phyloP scores from a whole-genome alignment of 306 rosid genomes.

The Dalbergia cochinchinensis region DNA sequence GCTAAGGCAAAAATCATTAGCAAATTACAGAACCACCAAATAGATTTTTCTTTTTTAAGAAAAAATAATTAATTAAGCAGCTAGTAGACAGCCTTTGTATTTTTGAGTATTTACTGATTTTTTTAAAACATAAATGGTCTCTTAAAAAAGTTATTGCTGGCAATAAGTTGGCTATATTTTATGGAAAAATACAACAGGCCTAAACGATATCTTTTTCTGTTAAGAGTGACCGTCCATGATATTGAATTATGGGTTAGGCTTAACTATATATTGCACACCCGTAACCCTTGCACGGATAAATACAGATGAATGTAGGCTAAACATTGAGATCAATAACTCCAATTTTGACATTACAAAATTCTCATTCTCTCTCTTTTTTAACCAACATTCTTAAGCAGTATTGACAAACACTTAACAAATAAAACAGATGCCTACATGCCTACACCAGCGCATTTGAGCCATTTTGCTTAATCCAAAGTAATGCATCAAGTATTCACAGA shows the following conservation, averaged over 20 bases:
- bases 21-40: conserved; percentile 28
- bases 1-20: conserved; percentile 24
- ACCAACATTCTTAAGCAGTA: conserved; percentile 14
- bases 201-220: not conserved
- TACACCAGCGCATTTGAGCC: conserved; percentile 5
- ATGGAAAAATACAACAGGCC: conserved; percentile 1
- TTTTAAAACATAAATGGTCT: not conserved
- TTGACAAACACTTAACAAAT: conserved; percentile 7
- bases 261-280: not conserved
- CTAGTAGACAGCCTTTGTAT: not conserved
- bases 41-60: not conserved
- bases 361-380: conserved; percentile 21
- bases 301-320: conserved; percentile 6
- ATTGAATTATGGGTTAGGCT: conserved; percentile 9
- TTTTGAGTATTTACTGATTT: not conserved
- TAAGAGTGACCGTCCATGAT: not conserved
- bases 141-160: not conserved
- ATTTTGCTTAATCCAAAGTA: conserved; percentile 12
- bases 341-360: conserved; percentile 5
- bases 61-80: not conserved
- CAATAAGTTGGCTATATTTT: conserved; percentile 35
- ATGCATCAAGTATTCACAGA: not conserved
- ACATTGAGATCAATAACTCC: not conserved
- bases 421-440: conserved; percentile 22
- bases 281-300: not conserved